A percentile compares a stretch with the other conserved stretches of the same genome.
Conservation (phyloP, 106 monocot genomes). For the Apostasia ramifera region DNA sequence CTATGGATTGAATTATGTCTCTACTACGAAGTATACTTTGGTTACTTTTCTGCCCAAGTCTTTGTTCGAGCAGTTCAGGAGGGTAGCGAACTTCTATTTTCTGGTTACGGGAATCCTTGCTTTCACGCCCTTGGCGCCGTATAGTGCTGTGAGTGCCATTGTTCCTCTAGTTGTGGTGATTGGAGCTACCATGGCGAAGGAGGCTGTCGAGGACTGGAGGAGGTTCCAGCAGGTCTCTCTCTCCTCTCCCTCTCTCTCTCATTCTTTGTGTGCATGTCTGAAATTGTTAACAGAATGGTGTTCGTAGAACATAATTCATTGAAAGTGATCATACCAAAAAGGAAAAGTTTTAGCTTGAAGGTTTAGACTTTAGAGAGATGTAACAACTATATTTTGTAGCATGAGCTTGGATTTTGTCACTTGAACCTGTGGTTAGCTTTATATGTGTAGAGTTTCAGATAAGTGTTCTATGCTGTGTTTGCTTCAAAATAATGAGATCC, state of each 20-base stretch:
- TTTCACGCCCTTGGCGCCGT: slow-evolving; percentile 76
- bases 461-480: too few relatives aligned
- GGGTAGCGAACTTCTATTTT: slow-evolving; percentile 92
- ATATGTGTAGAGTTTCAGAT: too few relatives aligned
- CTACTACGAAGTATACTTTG: slow-evolving; percentile 82
- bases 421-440: too few relatives aligned
- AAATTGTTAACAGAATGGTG: too few relatives aligned
- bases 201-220: slow-evolving; percentile 84
- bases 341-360: too few relatives aligned
- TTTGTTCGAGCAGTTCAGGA: slow-evolving; percentile 90
- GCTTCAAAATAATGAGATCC: too few relatives aligned
- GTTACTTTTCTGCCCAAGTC: slow-evolving; percentile 80
- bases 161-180: slow-evolving; percentile 67
- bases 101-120: slow-evolving; percentile 54
- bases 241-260: not conserved
- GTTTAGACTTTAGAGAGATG: too few relatives aligned
- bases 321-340: too few relatives aligned
- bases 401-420: too few relatives aligned
- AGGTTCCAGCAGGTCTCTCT: slow-evolving; percentile 67
- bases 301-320: too few relatives aligned
- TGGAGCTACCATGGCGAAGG: slow-evolving; percentile 85
- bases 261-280: too few relatives aligned
- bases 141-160: slow-evolving; percentile 41
- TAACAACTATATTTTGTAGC: too few relatives aligned
- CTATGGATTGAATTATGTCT: slow-evolving; percentile 63